Base-by-base conservation (phyloP, 1,284 basidiomycete species). In the Ceratobasidium sp. region DNA sequence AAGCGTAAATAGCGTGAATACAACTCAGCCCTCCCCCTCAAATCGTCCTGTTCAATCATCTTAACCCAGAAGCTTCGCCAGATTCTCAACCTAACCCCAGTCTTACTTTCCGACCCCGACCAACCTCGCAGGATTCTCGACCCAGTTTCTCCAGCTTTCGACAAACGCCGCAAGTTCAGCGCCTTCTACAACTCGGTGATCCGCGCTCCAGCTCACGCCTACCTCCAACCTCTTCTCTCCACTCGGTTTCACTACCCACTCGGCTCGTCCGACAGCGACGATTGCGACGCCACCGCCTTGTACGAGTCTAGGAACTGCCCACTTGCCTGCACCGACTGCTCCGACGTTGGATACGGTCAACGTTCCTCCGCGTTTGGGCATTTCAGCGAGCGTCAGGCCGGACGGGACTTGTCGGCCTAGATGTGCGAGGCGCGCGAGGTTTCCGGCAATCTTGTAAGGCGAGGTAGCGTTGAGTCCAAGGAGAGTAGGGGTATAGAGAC, bases 161-260 rank as follows among this genome's bases (percentile, higher is more conserved):
- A 96, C 94, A 84, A 98, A 95, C 76, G 93, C 92, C 62, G 96
- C 96, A 79, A 98, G 84, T 86, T 98, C 96, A 0, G 96, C 96
- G 6, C 96, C 96, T 84, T 98, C 96, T 9, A 97, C 92, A 6
- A 97, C 91, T 23, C 96, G 86, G 86, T 98, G 96, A 84, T 98
- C 96, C 44, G 93, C 96, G 80, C 91, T 92, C 93, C 95, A 97
- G 79, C 93, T 94, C 2, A 96, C 89, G 28, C 91, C 90, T 66
- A 95, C 85, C 85, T 92, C 91, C 79, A 97, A 84, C 81, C 94
- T 88, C 44, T 85, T 84, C 74, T 81, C 81, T 40, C 83, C 81
- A 13, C 83, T 83, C 12, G 81, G 83, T 78, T 89, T 85, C 81
- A 91, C 88, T 0, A 89, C 88, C 94, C 94, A 96, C 81, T 88